phyloP scores from a whole-genome alignment of 441 rosid species.

The Kokia cookei region DNA sequence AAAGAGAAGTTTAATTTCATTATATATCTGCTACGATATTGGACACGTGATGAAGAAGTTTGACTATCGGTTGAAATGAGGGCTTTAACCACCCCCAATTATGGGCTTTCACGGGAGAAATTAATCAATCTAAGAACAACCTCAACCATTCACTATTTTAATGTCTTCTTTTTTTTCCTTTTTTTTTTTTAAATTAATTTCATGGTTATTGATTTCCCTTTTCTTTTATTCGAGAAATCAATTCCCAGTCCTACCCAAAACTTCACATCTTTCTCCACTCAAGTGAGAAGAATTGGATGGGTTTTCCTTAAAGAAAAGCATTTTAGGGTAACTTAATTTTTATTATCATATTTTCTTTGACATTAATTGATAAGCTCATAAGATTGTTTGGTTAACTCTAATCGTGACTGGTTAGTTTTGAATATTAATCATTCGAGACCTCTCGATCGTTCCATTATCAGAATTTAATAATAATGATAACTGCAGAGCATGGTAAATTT shows the following conservation, averaged over 20 bases:
- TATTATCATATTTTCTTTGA: background rate
- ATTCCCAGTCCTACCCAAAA: background rate
- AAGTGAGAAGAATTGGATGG: too few species aligned
- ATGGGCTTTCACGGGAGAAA: background rate
- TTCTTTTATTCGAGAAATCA: too few species aligned
- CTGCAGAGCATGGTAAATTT: too few species aligned
- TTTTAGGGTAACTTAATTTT: background rate
- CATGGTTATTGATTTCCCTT: background rate
- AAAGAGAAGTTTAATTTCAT: background rate
- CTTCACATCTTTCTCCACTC: background rate
- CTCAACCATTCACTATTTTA: background rate
- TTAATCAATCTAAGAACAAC: background rate
- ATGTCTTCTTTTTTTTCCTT: background rate
- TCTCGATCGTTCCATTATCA: too few species aligned
- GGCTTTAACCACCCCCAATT: background rate
- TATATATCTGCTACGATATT: background rate
- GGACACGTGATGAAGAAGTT: background rate
- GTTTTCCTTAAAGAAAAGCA: background rate
- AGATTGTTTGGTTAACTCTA: background rate
- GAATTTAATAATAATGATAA: too few species aligned
- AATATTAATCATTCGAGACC: too few species aligned
- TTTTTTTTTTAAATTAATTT: background rate
- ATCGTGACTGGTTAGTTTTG: too few species aligned
- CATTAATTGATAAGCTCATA: background rate
- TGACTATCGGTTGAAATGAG: background rate